Conservation (phyloP, 1,139 yeast species). For the Sugiyamaella xylanicola region DNA sequence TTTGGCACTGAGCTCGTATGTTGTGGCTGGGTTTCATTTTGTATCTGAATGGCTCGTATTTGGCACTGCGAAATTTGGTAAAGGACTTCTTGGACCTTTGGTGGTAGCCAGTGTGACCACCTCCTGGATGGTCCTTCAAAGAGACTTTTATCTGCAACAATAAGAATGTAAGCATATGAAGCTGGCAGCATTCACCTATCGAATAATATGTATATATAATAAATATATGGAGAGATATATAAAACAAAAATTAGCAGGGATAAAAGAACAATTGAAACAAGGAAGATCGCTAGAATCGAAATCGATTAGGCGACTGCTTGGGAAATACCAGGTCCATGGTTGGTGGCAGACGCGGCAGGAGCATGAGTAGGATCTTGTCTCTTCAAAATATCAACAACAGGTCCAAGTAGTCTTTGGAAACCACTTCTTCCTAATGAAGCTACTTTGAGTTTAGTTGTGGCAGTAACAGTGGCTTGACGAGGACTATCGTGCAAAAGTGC, state of each 20-base stretch:
- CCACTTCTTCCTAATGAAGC: slow-evolving; percentile 92
- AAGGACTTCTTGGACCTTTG: slow-evolving; percentile 87
- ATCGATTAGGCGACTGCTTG: slow-evolving; percentile 7
- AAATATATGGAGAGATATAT: slow-evolving; percentile 8
- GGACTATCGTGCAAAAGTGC: slow-evolving; percentile 91
- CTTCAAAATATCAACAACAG: slow-evolving; percentile 81
- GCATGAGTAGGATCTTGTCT: slow-evolving; percentile 73
- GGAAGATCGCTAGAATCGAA: background rate
- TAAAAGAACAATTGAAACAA: slow-evolving; percentile 6
- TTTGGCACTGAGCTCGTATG: slow-evolving; percentile 78
- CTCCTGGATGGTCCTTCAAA: slow-evolving; percentile 52
- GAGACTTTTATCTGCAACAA: slow-evolving; percentile 41
- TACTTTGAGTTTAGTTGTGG: slow-evolving; percentile 73
- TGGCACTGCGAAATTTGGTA: slow-evolving; percentile 79
- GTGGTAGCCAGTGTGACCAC: slow-evolving; percentile 53
- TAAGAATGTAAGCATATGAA: no score
- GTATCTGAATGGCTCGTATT: slow-evolving; percentile 78
- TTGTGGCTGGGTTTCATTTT: slow-evolving; percentile 83
- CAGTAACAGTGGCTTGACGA: slow-evolving; percentile 91
- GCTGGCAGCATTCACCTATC: no score
- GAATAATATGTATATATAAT: no score
- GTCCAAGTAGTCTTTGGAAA: slow-evolving; percentile 90
- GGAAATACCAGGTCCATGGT: slow-evolving; percentile 5
- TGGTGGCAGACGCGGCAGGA: background rate
- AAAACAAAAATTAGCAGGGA: slow-evolving; percentile 13